A percentile compares a stretch with the other conserved stretches of the same genome.
Evolutionary conservation across 75 land plant species (phyloP).

Genomic region (Selaginella tamariscina): DNA sequence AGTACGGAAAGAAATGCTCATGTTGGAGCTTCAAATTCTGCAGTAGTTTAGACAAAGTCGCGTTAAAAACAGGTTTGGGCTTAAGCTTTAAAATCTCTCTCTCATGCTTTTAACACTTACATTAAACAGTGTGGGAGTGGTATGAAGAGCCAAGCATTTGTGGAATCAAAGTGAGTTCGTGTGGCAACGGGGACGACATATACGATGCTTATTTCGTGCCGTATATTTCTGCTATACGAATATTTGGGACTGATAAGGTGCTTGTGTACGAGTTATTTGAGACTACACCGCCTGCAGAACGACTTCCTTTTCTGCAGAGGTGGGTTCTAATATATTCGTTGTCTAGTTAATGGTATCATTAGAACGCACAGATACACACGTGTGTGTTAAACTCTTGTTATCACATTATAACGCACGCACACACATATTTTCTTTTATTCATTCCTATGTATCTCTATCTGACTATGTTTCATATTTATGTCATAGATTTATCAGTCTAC

Average conservation of each 20-base stretch:
- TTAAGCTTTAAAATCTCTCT: no score
- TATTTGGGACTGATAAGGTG: conserved; percentile 35
- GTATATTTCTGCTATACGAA: conserved; percentile 57
- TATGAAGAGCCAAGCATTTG: conserved; percentile 60
- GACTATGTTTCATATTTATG: no score
- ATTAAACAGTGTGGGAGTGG: conserved; percentile 50
- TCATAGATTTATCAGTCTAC: no score
- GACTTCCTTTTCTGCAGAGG: conserved; percentile 45
- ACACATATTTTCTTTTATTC: neutral
- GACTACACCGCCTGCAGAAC: conserved; percentile 36
- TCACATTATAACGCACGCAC: neutral
- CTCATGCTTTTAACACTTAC: no score
- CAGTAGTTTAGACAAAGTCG: no score
- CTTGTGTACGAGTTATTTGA: conserved; percentile 72
- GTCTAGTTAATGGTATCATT: neutral
- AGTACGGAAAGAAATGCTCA: no score
- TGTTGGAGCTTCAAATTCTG: no score
- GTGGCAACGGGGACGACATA: neutral
- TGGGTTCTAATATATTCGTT: conserved; percentile 16
- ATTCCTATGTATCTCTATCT: neutral
- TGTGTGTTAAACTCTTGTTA: neutral
- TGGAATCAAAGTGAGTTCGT: conserved; percentile 44
- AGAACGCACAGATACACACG: neutral
- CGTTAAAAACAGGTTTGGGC: no score
- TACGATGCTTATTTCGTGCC: conserved; percentile 56